These are phyloP conservation scores for Umbellularia californica DNA, from an alignment of 164 flowering plant genomes.

Conservation along the genomic window DNA sequence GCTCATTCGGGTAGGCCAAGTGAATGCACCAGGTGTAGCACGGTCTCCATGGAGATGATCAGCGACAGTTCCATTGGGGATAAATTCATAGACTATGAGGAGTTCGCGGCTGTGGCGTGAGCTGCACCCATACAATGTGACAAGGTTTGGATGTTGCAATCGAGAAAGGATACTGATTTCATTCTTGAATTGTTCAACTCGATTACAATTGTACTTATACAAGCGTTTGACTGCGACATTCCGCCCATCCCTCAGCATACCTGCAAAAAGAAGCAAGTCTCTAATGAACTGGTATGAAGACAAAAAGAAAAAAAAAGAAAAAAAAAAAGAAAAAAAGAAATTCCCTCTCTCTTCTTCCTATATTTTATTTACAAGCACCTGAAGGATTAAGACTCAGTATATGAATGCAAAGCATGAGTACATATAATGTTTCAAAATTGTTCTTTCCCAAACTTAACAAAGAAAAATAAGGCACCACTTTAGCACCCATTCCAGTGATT, in stretches of 20 bases:
- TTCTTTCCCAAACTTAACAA: no score
- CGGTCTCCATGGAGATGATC: constrained; percentile 65
- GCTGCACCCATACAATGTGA: constrained; percentile 73
- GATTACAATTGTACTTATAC: constrained; percentile 51
- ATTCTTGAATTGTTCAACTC: constrained; percentile 68
- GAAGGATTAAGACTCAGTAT: not conserved
- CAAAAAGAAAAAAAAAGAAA: not conserved
- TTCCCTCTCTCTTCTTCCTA: not conserved
- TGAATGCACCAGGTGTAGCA: constrained; percentile 24
- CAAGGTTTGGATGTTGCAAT: constrained; percentile 62
- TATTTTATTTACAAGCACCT: not conserved
- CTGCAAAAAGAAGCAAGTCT: constrained; percentile 12
- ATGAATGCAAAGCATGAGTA: no score
- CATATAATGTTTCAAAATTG: no score
- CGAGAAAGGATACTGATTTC: constrained; percentile 63
- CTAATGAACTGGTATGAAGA: not conserved
- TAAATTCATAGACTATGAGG: constrained; percentile 68
- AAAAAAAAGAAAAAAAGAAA: not conserved
- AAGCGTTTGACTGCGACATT: constrained; percentile 76
- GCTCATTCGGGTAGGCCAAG: constrained; percentile 61
- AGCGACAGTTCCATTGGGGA: constrained; percentile 72
- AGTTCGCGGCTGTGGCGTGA: constrained; percentile 65
- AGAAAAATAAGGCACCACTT: no score
- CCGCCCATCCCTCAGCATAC: constrained; percentile 64
- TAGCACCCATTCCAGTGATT: no score